Evolutionary conservation across 148 eudicot species (phyloP).

Genomic region (Agrostemma githago): DNA sequence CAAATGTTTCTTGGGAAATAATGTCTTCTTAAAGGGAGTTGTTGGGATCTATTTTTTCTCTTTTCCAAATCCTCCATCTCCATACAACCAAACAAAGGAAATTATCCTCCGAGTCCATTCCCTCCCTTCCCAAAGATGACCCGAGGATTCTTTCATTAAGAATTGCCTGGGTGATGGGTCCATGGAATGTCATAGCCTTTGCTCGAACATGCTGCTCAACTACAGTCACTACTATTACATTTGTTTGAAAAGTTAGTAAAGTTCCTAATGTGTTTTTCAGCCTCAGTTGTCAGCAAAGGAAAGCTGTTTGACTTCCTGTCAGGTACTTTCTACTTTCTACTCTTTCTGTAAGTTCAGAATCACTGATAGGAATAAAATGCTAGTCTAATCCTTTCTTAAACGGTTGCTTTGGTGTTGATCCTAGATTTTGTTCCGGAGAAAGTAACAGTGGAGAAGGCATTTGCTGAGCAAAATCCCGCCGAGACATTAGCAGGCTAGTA

Average conservation of each 20-base stretch:
- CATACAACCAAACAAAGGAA: too few species aligned
- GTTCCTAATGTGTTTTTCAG: constrained; percentile 40
- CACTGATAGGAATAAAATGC: background rate
- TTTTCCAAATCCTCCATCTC: too few species aligned
- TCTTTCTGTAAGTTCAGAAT: background rate
- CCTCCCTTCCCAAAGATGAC: too few species aligned
- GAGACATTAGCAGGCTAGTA: constrained; percentile 33
- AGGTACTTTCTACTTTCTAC: constrained; percentile 36
- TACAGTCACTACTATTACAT: background rate
- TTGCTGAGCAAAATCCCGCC: constrained; percentile 41
- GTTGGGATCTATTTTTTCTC: too few species aligned
- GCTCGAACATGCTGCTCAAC: background rate
- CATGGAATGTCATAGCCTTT: background rate
- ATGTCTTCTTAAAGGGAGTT: too few species aligned
- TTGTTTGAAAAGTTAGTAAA: background rate
- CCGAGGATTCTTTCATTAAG: too few species aligned
- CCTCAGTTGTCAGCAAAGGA: constrained; percentile 53
- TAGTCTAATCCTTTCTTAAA: background rate
- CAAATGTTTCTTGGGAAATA: too few species aligned
- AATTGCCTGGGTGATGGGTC: too few species aligned
- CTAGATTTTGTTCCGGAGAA: constrained; percentile 87
- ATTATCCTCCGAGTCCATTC: too few species aligned
- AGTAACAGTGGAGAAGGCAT: constrained; percentile 71
- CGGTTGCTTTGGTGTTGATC: constrained; percentile 1
- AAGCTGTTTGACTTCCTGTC: constrained; percentile 71